Base-by-base conservation (phyloP, 768 basidiomycete genomes). In the Tricholomella constricta region DNA sequence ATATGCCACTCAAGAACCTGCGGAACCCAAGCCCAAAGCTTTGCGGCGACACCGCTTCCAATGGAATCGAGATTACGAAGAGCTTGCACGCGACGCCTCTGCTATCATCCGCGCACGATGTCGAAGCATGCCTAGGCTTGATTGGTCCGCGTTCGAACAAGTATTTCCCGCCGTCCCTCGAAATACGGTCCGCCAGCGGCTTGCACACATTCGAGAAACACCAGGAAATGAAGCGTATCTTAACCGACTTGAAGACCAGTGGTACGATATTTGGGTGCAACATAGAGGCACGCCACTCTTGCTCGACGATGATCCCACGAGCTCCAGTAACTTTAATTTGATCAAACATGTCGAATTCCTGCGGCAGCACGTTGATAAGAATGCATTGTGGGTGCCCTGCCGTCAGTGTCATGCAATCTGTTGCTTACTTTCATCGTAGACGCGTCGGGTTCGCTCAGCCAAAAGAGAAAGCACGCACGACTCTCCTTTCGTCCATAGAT, bases 1-100 rank as follows among this genome's bases (percentile, higher is more conserved):
- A 5, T 34, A n/a, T n/a, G n/a, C n/a, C n/a, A n/a, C n/a, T n/a
- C n/a, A 52, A 32, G 44, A 56, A 35, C 37, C 52, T 22, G 46
- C 41, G 27, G 50, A 63, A 29, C 52, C 59, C 14, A 65, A 64
- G 42, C 62, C 52, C 35, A 62, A 62, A 20, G 48, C 62, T 14
- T 59, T 62, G 40, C 76, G 87, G 47, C 79, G 89, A 15, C 80
- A 84, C 43, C 78, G 86, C 49, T 92, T 93, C 65, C 82, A 83
- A 43, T 98, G 93, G 94, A 91, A 82, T 49, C 70, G 79, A 35
- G 91, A 95, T 45, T 92, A 86, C 51, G 94, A 98, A 51, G 96
- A 98, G 55, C 79, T 94, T 34, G 86, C 88, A 22, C 82, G 88
- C 48, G 96, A 98, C 63, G 87, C 88, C 0, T 86, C 84, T 41